Evolutionary conservation across 768 basidiomycete species (phyloP).

Genomic region (Pleurotus ostreatus): DNA sequence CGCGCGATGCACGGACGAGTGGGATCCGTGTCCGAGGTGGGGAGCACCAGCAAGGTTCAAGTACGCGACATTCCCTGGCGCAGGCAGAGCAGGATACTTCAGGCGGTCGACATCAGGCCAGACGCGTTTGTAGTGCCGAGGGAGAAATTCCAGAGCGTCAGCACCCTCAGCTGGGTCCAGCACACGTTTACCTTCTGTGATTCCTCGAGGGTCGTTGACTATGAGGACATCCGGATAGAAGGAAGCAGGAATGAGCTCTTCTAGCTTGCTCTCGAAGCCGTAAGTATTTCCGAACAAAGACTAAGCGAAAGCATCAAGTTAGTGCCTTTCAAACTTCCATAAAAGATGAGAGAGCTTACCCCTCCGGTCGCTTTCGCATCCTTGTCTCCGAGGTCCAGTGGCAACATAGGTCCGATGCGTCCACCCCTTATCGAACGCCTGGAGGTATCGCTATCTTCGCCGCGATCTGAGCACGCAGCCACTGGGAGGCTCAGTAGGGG

Average conservation of each 20-base stretch:
- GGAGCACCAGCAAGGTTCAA: conserved; percentile 16
- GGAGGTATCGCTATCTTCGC: too few relatives aligned
- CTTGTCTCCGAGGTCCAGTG: too few relatives aligned
- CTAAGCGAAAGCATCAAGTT: not conserved
- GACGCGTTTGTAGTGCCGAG: conserved; percentile 14
- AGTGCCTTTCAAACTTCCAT: too few relatives aligned
- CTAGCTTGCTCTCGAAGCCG: conserved; percentile 14
- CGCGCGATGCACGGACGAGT: conserved; percentile 31
- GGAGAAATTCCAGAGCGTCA: not conserved
- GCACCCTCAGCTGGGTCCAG: not conserved
- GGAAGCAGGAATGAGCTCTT: conserved; percentile 17
- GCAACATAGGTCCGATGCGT: too few relatives aligned
- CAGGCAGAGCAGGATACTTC: not conserved
- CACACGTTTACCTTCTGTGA: conserved; percentile 5
- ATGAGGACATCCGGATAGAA: conserved; percentile 20
- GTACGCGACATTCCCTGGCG: conserved; percentile 1
- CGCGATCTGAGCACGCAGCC: not conserved
- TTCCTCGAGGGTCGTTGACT: conserved; percentile 18
- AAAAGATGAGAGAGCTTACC: too few relatives aligned
- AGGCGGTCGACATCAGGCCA: conserved; percentile 10
- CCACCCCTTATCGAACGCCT: too few relatives aligned
- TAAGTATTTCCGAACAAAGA: not conserved
- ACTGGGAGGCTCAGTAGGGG: conserved; percentile 13
- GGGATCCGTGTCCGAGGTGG: conserved; percentile 17
- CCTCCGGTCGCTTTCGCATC: too few relatives aligned